Base-by-base conservation (phyloP, 176 grass and related monocot genomes). In the Coix lacrymajobi region DNA sequence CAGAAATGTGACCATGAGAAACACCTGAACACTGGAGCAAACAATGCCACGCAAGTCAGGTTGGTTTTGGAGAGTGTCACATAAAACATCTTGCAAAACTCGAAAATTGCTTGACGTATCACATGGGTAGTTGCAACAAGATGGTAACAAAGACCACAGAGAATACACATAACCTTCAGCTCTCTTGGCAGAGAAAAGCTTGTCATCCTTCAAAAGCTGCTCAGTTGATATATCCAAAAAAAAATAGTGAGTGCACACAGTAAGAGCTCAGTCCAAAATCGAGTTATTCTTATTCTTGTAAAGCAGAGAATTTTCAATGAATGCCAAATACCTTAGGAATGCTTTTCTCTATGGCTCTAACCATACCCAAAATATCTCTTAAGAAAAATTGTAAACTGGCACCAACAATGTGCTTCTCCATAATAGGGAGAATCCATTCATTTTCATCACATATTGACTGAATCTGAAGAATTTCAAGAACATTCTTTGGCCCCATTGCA, bases 61-160 rank as follows among this genome's bases (percentile, higher is more conserved):
- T 69, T 99, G 89, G 51, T 94, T 87, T 78, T 87, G 63, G 37
- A 99, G 93, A 56, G 88, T 84, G 62, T 90, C 89, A 33, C 92
- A 94, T 46, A 96, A 84, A 46, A 96, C 73, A 77, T 79, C 87
- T 62, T 93, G 85, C 38, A 99, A 81, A 77, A 76, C 57, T 61
- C 63, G 71, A 79, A 99, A 93, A 36, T 79, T 89, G 85, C 69
- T 92, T 69, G 87, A 80, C 31, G 85, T 93, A 58, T 99, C 96
- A 88, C 77, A 61, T 61, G 96, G 75, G 88, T 93, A 99, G 78
- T 99, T 99, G 76, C 96, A 99, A 78, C 85, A 99, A 48, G 96
- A 93, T 73, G 92, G 89, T 38, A 99, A 92, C 85, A 99, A 89
- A 45, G 93, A 87, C 96, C 96, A 96, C 45, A 99, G 87, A 75